Percentiles rank a stretch among this genome's conserved stretches.
Evolutionary conservation across 805 yeast species (phyloP).

Genomic region (Starmerella etchellsii): DNA sequence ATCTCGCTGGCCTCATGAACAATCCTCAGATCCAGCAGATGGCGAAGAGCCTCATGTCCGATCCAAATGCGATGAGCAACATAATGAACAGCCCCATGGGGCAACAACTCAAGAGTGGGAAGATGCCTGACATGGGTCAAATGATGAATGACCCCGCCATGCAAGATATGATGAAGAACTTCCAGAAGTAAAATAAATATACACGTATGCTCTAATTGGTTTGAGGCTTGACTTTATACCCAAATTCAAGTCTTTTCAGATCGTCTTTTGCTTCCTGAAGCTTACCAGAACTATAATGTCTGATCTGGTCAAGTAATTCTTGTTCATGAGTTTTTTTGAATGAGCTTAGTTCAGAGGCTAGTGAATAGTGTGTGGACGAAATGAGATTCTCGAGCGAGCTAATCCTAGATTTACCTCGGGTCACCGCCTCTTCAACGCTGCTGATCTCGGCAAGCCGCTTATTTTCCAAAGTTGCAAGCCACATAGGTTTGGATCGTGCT

Average conservation of each 20-base stretch:
- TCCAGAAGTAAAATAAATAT: slow-evolving; percentile 1
- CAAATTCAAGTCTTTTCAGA: slow-evolving; percentile 14
- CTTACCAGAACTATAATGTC: slow-evolving; percentile 14
- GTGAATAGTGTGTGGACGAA: slow-evolving; percentile 25
- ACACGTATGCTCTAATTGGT: background rate
- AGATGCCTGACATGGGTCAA: slow-evolving; percentile 38
- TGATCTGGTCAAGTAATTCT: slow-evolving; percentile 23
- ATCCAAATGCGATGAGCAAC: slow-evolving; percentile 62
- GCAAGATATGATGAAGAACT: slow-evolving; percentile 30
- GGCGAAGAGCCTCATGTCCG: slow-evolving; percentile 76
- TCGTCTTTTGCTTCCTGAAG: slow-evolving; percentile 19
- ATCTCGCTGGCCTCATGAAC: slow-evolving; percentile 56
- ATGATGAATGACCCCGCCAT: slow-evolving; percentile 67
- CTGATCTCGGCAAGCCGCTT: slow-evolving; percentile 25
- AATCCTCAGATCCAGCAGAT: slow-evolving; percentile 89
- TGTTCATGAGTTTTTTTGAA: slow-evolving; percentile 28
- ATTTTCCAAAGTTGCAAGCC: slow-evolving; percentile 27
- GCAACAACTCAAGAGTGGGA: slow-evolving; percentile 75
- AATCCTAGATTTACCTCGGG: slow-evolving; percentile 22
- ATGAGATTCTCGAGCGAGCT: slow-evolving; percentile 24
- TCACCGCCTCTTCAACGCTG: slow-evolving; percentile 24
- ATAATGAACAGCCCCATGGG: slow-evolving; percentile 71
- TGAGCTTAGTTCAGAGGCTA: slow-evolving; percentile 29
- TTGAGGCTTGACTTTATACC: background rate
- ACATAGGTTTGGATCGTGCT: slow-evolving; percentile 16